Percentiles rank a stretch among this genome's conserved stretches.
Evolutionary conservation across 2,329 filamentous ascomycete species (phyloP).

Genomic region (Orbilia ellipsospora): DNA sequence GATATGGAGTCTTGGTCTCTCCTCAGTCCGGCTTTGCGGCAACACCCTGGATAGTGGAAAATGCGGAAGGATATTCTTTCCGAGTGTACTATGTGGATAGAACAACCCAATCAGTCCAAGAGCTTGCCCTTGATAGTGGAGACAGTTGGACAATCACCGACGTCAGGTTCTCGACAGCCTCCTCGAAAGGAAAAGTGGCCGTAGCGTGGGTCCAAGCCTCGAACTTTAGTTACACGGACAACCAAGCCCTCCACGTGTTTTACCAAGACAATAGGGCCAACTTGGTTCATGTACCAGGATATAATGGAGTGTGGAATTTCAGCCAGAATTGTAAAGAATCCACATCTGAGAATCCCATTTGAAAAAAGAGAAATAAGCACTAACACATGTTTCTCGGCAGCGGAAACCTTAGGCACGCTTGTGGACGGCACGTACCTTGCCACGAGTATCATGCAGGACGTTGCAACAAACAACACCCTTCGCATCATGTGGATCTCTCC

Average conservation of each 20-base stretch:
- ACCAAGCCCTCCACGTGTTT: conserved; percentile 40
- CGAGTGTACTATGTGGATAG: conserved; percentile 33
- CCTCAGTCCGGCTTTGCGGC: conserved; percentile 32
- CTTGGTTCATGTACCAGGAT: conserved; percentile 33
- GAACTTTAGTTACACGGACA: conserved; percentile 33
- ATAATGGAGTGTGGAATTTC: conserved; percentile 29
- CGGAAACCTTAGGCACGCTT: conserved; percentile 29
- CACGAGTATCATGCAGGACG: conserved; percentile 33
- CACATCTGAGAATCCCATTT: neutral
- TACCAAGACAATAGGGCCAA: conserved; percentile 43
- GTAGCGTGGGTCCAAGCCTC: conserved; percentile 35
- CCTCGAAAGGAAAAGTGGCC: conserved; percentile 26
- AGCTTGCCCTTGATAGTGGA: conserved; percentile 24
- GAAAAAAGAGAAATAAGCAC: neutral
- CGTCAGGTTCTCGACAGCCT: conserved; percentile 15
- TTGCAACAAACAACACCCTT: conserved; percentile 30
- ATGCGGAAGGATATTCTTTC: conserved; percentile 12
- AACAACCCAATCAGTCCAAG: conserved; percentile 36
- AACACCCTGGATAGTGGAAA: conserved; percentile 22
- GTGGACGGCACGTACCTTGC: conserved; percentile 33
- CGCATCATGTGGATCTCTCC: conserved; percentile 38
- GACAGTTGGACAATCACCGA: conserved; percentile 22
- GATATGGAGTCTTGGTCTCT: conserved; percentile 34
- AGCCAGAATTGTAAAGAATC: conserved; percentile 30
- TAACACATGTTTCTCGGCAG: conserved; percentile 8